phyloP scores from a whole-genome alignment of 345 rosid species.

The Luvunga scandens region DNA sequence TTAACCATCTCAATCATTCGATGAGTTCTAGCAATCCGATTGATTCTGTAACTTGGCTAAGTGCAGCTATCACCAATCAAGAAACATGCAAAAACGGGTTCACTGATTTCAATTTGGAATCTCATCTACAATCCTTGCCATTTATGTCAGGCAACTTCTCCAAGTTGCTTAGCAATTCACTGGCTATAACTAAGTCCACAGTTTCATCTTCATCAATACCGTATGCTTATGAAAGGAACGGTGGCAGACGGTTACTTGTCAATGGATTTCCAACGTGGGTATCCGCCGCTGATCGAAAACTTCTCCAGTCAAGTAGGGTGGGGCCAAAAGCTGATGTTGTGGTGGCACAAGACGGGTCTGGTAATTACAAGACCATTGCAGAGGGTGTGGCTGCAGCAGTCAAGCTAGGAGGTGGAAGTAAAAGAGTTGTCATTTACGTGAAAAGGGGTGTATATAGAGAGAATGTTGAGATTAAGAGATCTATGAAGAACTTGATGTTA shows the following conservation, averaged over 20 bases:
- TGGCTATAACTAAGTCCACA: conserved; percentile 51
- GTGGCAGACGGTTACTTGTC: conserved; percentile 43
- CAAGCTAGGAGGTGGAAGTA: conserved; percentile 22
- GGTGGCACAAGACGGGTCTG: conserved; percentile 88
- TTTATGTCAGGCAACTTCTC: conserved; percentile 46
- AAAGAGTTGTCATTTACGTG: conserved; percentile 64
- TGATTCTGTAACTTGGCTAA: conserved; percentile 69
- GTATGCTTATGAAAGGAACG: conserved; percentile 1
- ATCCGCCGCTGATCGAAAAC: conserved; percentile 49
- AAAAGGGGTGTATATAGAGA: conserved; percentile 74
- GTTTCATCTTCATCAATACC: conserved; percentile 14
- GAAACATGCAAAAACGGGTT: conserved; percentile 76
- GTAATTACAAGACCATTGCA: conserved; percentile 55
- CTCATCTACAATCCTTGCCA: conserved; percentile 40
- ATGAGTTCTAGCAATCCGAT: conserved; percentile 32
- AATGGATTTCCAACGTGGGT: conserved; percentile 70
- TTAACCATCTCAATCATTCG: conserved; percentile 52
- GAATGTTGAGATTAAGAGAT: conserved; percentile 53
- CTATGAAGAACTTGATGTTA: conserved; percentile 63
- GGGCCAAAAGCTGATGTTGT: conserved; percentile 49
- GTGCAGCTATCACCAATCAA: conserved; percentile 72
- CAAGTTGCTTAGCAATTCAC: conserved; percentile 66
- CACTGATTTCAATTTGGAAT: conserved; percentile 45
- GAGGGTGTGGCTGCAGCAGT: conserved; percentile 61
- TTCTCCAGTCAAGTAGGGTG: conserved; percentile 34